phyloP scores from a whole-genome alignment of 73 alveolate genomes.

The Durusdinium trenchii region DNA sequence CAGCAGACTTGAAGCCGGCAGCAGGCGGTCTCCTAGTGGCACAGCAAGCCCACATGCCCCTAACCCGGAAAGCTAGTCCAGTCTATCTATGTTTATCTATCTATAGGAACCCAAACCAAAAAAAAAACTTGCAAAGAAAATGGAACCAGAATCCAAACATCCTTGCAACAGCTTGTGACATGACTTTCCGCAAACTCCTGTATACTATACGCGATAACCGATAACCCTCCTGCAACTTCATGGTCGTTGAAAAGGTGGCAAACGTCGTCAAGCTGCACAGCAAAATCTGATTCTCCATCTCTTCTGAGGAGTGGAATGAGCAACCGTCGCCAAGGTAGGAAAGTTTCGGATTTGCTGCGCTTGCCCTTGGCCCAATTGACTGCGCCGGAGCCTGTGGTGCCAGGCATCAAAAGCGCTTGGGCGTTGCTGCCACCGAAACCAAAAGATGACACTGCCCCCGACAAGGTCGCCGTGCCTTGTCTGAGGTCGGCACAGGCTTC shows the following conservation, averaged over 20 bases:
- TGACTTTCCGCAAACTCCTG: not conserved
- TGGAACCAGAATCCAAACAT: not conserved
- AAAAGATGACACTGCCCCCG: conserved; percentile 57
- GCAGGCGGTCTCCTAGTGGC: not conserved
- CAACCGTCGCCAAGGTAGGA: conserved; percentile 6
- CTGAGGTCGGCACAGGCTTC: not conserved
- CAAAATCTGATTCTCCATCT: not conserved
- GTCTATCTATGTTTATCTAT: too few species aligned
- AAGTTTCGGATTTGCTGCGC: not conserved
- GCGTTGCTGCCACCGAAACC: conserved; percentile 81
- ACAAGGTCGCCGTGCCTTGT: not conserved
- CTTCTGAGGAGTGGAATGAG: not conserved
- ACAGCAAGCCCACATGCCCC: too few species aligned
- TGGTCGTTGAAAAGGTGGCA: not conserved
- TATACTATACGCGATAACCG: not conserved
- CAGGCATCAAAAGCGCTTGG: not conserved
- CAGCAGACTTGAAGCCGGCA: conserved; percentile 26
- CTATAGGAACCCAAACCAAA: too few species aligned
- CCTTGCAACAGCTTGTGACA: not conserved
- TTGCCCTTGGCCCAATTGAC: too few species aligned
- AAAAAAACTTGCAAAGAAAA: too few species aligned
- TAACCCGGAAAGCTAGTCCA: too few species aligned
- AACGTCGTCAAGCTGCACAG: not conserved
- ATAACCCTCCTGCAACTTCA: not conserved
- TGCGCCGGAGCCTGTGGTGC: not conserved